These are phyloP conservation scores for Hordeum pubiflorum DNA, from an alignment of 202 grass and related monocot genomes.

Conservation along the genomic window DNA sequence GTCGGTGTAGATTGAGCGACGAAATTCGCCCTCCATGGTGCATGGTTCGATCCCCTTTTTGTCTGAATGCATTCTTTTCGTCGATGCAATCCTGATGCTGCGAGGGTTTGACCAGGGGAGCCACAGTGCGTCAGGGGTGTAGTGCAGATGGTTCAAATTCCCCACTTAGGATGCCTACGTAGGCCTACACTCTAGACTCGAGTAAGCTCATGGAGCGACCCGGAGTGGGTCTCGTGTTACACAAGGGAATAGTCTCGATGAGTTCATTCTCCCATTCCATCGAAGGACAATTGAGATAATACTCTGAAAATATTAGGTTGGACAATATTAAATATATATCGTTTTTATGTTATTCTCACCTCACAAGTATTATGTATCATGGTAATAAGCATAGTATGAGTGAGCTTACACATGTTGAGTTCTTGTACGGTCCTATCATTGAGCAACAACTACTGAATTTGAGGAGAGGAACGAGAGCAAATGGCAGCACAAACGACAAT, in stretches of 20 bases:
- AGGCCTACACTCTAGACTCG: not conserved
- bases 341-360: not conserved
- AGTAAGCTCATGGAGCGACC: not conserved
- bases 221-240: not conserved
- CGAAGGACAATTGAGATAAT: not conserved
- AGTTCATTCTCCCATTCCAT: not conserved
- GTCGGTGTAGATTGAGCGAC: too few relatives aligned
- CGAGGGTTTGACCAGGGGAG: too few relatives aligned
- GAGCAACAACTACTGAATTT: constrained; percentile 58
- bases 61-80: too few relatives aligned
- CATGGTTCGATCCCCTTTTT: too few relatives aligned
- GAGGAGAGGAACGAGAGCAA: constrained; percentile 56
- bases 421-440: constrained; percentile 45
- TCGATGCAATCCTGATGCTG: too few relatives aligned
- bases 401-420: constrained; percentile 48
- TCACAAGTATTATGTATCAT: not conserved
- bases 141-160: too few relatives aligned
- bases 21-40: too few relatives aligned
- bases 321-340: not conserved
- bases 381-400: not conserved
- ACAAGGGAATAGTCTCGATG: not conserved
- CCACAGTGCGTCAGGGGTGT: too few relatives aligned
- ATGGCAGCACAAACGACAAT: constrained; percentile 63
- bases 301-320: not conserved
- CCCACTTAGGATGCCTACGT: not conserved